Percentiles rank a stretch among this genome's conserved stretches.
Evolutionary conservation across 768 basidiomycete species (phyloP).

Genomic region (Leccinum longicurvipes): DNA sequence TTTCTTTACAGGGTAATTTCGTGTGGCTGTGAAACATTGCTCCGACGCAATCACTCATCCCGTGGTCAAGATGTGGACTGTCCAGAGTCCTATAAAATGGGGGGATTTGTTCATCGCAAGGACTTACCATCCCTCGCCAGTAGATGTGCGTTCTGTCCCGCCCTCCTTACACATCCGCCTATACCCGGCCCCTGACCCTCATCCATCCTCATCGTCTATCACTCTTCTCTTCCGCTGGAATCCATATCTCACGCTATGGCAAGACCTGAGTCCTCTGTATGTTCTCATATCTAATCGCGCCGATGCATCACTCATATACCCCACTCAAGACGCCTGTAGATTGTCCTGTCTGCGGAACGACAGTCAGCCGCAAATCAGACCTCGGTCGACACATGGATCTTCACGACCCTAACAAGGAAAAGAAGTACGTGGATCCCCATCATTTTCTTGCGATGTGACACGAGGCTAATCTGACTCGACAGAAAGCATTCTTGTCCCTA

Average conservation of each 20-base stretch:
- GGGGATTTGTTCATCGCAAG: constrained; percentile 1
- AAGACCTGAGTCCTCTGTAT: neutral
- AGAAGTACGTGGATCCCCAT: constrained; percentile 16
- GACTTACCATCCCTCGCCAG: neutral
- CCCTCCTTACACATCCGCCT: neutral
- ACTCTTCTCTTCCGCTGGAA: neutral
- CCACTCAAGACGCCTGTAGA: neutral
- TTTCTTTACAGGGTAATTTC: constrained; percentile 16
- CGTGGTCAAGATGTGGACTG: constrained; percentile 13
- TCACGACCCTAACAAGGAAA: constrained; percentile 23
- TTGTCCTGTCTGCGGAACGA: constrained; percentile 16
- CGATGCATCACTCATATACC: neutral
- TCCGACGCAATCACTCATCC: constrained; percentile 26
- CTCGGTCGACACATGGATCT: constrained; percentile 26
- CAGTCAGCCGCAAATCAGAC: constrained; percentile 25
- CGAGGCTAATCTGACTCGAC: constrained; percentile 1
- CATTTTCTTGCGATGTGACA: neutral
- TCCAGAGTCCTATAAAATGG: constrained; percentile 19
- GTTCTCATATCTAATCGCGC: neutral
- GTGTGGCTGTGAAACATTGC: constrained; percentile 13
- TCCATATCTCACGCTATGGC: neutral
- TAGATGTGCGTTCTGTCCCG: neutral
- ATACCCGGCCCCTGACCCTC: neutral
- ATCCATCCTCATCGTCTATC: neutral
- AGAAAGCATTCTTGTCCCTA: constrained; percentile 27